phyloP scores from a whole-genome alignment of 78 protist species.

The Abeoforma whisleri region DNA sequence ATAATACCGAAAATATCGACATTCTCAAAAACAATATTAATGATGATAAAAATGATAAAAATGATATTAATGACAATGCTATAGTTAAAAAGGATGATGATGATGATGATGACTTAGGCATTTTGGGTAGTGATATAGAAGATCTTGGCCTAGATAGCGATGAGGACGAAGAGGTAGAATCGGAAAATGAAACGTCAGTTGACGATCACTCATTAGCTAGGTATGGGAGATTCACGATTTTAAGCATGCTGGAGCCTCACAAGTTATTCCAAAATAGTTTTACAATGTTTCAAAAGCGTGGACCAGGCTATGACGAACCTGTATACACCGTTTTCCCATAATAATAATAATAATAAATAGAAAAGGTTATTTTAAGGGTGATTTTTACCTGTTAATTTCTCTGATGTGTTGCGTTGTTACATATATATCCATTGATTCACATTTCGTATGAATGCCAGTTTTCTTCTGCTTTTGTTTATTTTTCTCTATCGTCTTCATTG shows the following conservation, averaged over 20 bases:
- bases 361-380: too few relatives aligned
- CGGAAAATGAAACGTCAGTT: too few relatives aligned
- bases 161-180: not conserved
- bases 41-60: not conserved
- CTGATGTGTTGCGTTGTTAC: too few relatives aligned
- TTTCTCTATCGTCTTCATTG: too few relatives aligned
- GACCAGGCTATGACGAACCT: not conserved
- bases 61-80: not conserved
- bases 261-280: not conserved
- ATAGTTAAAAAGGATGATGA: not conserved
- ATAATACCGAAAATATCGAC: not conserved
- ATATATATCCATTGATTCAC: too few relatives aligned
- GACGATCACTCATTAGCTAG: not conserved
- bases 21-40: not conserved
- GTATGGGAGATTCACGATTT: not conserved
- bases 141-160: too few relatives aligned
- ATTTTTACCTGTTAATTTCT: too few relatives aligned
- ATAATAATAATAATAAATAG: too few relatives aligned
- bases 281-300: not conserved
- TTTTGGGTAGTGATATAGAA: not conserved
- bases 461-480: too few relatives aligned
- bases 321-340: not conserved
- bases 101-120: not conserved
- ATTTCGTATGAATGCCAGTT: too few relatives aligned
- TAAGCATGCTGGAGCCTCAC: not conserved